Percentiles rank a stretch among this genome's conserved stretches.
Evolutionary conservation across 2,329 filamentous ascomycete species (phyloP).

Genomic region (Cercospora brassicicola): DNA sequence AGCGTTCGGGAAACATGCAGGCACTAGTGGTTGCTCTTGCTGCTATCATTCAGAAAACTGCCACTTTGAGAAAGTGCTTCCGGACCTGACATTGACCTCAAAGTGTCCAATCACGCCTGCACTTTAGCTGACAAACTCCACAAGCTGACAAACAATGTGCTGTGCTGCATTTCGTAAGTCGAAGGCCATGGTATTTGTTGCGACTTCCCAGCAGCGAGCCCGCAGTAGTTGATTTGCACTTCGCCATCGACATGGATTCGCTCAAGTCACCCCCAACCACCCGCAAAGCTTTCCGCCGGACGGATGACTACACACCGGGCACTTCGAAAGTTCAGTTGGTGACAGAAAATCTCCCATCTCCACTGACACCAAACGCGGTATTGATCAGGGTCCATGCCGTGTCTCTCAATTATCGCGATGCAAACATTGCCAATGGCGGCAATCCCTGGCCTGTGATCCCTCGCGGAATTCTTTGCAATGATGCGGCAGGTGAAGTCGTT

Average conservation of each 20-base stretch:
- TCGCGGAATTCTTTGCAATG: slow-evolving; percentile 36
- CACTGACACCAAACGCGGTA: slow-evolving; percentile 43
- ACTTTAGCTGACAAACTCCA: background rate
- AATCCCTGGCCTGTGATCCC: slow-evolving; percentile 37
- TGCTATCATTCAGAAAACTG: background rate
- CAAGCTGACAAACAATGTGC: background rate
- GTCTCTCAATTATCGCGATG: slow-evolving; percentile 55
- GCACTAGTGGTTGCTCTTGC: background rate
- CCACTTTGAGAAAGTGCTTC: background rate
- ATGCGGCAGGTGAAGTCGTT: slow-evolving; percentile 37
- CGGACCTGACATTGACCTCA: background rate
- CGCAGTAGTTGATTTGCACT: background rate
- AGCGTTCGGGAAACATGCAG: background rate
- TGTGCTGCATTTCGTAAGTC: background rate
- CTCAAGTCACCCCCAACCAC: slow-evolving; percentile 5
- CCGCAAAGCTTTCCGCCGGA: slow-evolving; percentile 39
- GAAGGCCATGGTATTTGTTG: background rate
- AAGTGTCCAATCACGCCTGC: background rate
- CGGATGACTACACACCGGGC: slow-evolving; percentile 34
- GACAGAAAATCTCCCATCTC: slow-evolving; percentile 19
- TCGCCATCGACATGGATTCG: background rate
- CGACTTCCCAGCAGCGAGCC: too few relatives aligned
- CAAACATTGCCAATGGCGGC: slow-evolving; percentile 37
- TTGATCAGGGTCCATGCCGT: slow-evolving; percentile 53
- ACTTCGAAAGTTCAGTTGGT: slow-evolving; percentile 21